Evolutionary conservation across 164 flowering plant genomes (phyloP).

Genomic region (Dillenia turbinata): DNA sequence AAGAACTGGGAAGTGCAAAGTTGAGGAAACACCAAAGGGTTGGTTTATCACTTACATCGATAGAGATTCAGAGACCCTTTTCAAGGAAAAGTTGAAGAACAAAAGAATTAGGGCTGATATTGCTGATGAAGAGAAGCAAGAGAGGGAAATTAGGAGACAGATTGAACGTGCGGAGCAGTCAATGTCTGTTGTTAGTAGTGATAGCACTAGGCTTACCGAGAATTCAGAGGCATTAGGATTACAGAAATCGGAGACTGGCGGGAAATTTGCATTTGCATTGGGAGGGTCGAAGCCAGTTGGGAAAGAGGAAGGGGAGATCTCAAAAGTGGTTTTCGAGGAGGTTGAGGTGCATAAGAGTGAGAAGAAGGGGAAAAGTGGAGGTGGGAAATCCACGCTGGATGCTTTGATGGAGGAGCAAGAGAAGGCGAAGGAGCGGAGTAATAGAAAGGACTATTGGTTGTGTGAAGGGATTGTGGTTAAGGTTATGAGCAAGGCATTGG

Average conservation of each 20-base stretch:
- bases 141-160: constrained; percentile 69
- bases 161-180: constrained; percentile 69
- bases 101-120: constrained; percentile 62
- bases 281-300: constrained; percentile 25
- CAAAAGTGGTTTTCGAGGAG: constrained; percentile 46
- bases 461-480: constrained; percentile 80
- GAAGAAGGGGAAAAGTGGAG: constrained; percentile 17
- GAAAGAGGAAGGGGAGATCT: constrained; percentile 38
- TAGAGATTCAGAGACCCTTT: constrained; percentile 73
- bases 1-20: constrained; percentile 77
- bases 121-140: constrained; percentile 86
- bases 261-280: constrained; percentile 55
- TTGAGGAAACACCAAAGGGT: constrained; percentile 89
- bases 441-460: constrained; percentile 86
- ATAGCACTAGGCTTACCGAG: constrained; percentile 3
- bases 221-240: constrained; percentile 17
- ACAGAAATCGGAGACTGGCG: constrained; percentile 32
- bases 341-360: constrained; percentile 19
- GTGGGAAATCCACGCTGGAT: constrained; percentile 52
- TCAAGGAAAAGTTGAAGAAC: constrained; percentile 72
- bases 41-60: constrained; percentile 94
- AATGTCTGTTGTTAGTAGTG: constrained; percentile 11
- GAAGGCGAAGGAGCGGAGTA: constrained; percentile 63
- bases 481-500: constrained; percentile 81
- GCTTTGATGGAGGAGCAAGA: constrained; percentile 88